Evolutionary conservation across 805 yeast genomes (phyloP).

Genomic region (Hanseniaspora pseudoguilliermondii): DNA sequence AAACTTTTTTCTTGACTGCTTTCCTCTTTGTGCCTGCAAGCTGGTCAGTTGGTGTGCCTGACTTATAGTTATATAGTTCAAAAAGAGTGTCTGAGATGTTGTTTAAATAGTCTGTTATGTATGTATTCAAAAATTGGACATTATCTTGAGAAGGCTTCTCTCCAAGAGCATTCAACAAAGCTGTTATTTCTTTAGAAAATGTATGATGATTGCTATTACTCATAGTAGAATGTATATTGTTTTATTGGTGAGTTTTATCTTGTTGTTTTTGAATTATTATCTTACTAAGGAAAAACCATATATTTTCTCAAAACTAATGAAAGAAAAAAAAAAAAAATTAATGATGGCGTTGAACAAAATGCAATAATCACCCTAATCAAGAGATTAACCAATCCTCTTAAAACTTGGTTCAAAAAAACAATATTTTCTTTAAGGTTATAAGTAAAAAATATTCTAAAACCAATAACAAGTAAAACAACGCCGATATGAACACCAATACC

Average conservation of each 20-base stretch:
- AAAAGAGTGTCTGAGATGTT: conserved; percentile 4
- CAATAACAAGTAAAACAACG: not conserved
- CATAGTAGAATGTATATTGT: not conserved
- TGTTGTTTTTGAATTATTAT: no score
- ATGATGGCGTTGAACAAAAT: no score
- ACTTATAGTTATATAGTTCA: conserved; percentile 6
- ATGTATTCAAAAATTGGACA: conserved; percentile 1
- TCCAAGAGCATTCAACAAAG: conserved; percentile 5
- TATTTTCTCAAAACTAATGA: no score
- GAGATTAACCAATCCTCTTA: no score
- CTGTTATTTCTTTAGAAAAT: not conserved
- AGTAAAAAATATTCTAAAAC: not conserved
- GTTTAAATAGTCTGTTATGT: not conserved
- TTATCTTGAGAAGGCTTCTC: not conserved
- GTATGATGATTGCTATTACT: not conserved
- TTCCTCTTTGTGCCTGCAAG: not conserved
- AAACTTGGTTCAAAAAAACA: no score
- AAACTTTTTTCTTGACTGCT: not conserved
- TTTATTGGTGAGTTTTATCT: not conserved
- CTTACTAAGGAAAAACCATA: no score
- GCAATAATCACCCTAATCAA: no score
- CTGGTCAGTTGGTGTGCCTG: not conserved
- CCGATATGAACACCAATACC: conserved; percentile 31
- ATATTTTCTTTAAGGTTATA: no score
- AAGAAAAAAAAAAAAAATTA: no score